These are phyloP conservation scores for Boletus tomentosulus DNA, from an alignment of 768 basidiomycete genomes.

Conservation along the genomic window DNA sequence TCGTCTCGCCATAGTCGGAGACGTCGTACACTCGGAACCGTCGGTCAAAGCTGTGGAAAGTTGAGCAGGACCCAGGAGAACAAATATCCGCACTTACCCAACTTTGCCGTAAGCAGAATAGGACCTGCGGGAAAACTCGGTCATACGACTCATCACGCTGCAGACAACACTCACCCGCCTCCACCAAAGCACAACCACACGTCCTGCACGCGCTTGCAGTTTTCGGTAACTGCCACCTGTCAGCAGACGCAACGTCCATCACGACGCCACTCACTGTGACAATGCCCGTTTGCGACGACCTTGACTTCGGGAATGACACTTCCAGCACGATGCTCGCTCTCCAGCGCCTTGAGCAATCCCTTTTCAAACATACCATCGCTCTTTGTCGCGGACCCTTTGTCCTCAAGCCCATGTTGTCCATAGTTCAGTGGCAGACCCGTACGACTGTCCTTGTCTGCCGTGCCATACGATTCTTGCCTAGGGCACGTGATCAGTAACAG, in stretches of 20 bases:
- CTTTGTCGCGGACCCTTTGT: slow-evolving; percentile 56
- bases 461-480: slow-evolving; percentile 71
- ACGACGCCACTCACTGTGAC: slow-evolving; percentile 55
- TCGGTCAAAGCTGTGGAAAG: slow-evolving; percentile 71
- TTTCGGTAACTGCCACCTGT: slow-evolving; percentile 65
- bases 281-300: slow-evolving; percentile 87
- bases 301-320: slow-evolving; percentile 67
- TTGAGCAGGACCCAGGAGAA: background rate
- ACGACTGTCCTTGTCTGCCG: slow-evolving; percentile 59
- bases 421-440: slow-evolving; percentile 65
- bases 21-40: slow-evolving; percentile 88
- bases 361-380: slow-evolving; percentile 85
- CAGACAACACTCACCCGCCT: slow-evolving; percentile 55
- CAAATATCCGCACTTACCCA: slow-evolving; percentile 47
- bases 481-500: background rate
- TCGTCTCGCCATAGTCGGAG: slow-evolving; percentile 87
- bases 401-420: slow-evolving; percentile 60
- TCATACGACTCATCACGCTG: background rate
- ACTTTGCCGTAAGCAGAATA: slow-evolving; percentile 79
- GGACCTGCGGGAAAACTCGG: slow-evolving; percentile 41
- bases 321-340: slow-evolving; percentile 58
- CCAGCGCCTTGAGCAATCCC: slow-evolving; percentile 65
- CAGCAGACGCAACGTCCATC: slow-evolving; percentile 1
- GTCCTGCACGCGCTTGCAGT: slow-evolving; percentile 79
- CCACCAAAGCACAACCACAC: slow-evolving; percentile 93